Base-by-base conservation (phyloP, 2,329 filamentous ascomycete genomes). In the Furcasterigmium furcatum region DNA sequence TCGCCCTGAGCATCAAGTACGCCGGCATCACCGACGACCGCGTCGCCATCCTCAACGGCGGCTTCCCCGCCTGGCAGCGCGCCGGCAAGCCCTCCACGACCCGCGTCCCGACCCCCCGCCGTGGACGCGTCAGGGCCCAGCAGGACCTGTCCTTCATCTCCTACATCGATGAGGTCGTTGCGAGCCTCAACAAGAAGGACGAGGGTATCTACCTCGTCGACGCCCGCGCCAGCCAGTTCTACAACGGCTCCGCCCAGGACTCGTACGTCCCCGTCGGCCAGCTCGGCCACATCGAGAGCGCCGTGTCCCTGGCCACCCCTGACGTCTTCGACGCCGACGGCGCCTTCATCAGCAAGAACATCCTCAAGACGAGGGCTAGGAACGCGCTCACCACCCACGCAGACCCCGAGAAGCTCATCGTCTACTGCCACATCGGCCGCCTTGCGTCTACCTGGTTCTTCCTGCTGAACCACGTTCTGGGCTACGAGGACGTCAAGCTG, bases 1-100 rank as follows among this genome's bases (percentile, higher is more conserved):
- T 46, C 22, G 44, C 44, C 39, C 18, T 29, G 20, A 46, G 36
- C 19, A 29, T 46, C 38, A 46, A 46, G 44, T 46, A 46, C 44
- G 44, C 29, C 18, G 44, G 44, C 29, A 34, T 46, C n/a, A n/a
- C 44, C n/a, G 30, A 30, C 13, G 44, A 29, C 12, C 19, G 44
- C 13, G 44, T 45, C 19, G 24, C 43, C 29, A 32, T 45, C n/a
- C 36, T 45, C 14, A 35, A 45, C 24, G 43, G 43, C 12, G 43
- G 43, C 14, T 45, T 39, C 29, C 43, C 43, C 16, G 43, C 24
- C 21, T 45, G 43, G 43, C 19, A 29, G 16, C n/a, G n/a, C 13
- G 35, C 35, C 35, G 43, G 21, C n/a, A 13, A 16, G 16, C 35
- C 21, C 35, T 22, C 39, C 2, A 46, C 38, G n/a, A 46, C 44